Base-by-base conservation (phyloP, 345 rosid genomes). In the Hibiscus trionum region DNA sequence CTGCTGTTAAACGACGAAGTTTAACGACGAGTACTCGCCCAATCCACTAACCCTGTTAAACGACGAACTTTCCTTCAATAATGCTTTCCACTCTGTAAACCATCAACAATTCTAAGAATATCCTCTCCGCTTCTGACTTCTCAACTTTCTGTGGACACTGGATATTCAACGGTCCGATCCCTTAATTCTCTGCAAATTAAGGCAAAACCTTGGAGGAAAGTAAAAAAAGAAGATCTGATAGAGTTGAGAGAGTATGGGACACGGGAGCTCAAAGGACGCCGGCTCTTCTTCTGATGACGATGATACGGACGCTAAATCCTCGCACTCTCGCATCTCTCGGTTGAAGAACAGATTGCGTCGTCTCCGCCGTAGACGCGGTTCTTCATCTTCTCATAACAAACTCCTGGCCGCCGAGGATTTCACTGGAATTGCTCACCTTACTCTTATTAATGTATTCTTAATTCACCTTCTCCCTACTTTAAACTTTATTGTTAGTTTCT, bases 391-490 rank as follows among this genome's bases (percentile, higher is more conserved):
- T 0, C 71, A 52, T 65, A 72, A 55, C 50, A 89, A 77, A 68
- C 76, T 81, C 64, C 42, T 77, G 8, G 63, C 80, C 11, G 86
- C 82, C 10, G 97, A 90, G 1, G 88, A 88, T 81, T 88, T 94
- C 73, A 82, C 91, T 42, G 98, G 98, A 80, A 87, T 94, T 69
- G 97, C 98, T 35, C 91, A 86, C 80, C 88, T 94, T 66, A 85
- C 95, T 76, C 79, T 94, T 35, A 71, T 87, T 9, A 66, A 83
- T 61, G 97, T 90, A 84, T 31, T 79, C 10, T 17, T 52, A 59
- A 59, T 29, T 10, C 42, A 21, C 14, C 17, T 0, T 76, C 46
- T 47, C 21, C 62, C 50, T n/a, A 14, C 5, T 70, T 62, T 14
- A 12, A 52, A 10, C 4, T 27, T 50, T 61, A 11, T 7, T 21